Evolutionary conservation across 371 early-diverging fungal genomes (phyloP), one percentile per base, ranked within the genome.

Genomic region (Mucor plumbeus): DNA sequence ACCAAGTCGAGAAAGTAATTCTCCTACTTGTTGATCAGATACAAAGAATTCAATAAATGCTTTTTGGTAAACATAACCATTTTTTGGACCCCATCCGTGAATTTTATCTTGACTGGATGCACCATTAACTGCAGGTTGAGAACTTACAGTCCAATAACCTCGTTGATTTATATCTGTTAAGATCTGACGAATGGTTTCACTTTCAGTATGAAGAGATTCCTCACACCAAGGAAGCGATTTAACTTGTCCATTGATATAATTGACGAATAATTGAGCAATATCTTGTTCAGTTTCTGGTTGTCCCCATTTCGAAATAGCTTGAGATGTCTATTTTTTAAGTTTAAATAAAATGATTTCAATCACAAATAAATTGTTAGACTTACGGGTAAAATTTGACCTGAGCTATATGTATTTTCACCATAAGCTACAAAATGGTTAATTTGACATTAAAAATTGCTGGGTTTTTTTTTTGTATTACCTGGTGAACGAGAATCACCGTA

Each of bases 401-500:
- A 88, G 34, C 94, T 92, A 77, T 92, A 94, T 13, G 79, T 77
- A 26, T 63, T 73, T 70, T 81, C 76, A 74, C 83, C 83, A 67
- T 74, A 83, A 11, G 83, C 83, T 75, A 9, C 47, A 47, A 47
- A 47, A 19, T 8, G 7, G 47, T 47, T 19, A 47, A 17, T 8
- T 19, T 17, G 17, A 47, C 19, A 4, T 47, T 19, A 47, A 47
- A 19, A 7, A 47, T 19, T 47, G 54, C 19, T 50, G 26, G 34
- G 47, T 48, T 35, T 36, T 48, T 35, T 36, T 10, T 38, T 8
- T 63, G 43, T 19, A 21, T 41, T 79, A 81, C 84, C 84, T 26
- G 94, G 90, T 15, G 98, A 97, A 31, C 96, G 83, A 35, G 97
- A 89, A 78, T 97, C 97, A 67, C 98, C 98, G 92, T 96, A 98